phyloP scores from a whole-genome alignment of 78 protist species.

The Neovahlkampfia damariscottae region DNA sequence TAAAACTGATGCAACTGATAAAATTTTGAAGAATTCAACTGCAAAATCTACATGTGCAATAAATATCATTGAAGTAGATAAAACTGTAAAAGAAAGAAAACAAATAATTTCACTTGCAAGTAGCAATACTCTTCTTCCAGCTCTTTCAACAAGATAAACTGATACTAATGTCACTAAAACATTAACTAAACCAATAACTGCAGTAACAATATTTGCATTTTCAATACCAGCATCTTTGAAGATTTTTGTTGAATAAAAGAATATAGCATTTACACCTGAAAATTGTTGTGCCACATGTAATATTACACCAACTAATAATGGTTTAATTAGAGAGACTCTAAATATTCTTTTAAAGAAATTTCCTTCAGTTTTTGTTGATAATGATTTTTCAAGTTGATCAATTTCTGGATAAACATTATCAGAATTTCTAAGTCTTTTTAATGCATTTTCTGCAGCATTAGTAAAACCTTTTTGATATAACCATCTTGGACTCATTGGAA shows the following conservation, averaged over 20 bases:
- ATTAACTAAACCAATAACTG: neutral
- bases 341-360: neutral
- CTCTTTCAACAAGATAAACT: neutral
- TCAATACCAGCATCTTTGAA: neutral
- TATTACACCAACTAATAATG: neutral
- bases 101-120: neutral
- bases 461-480: neutral
- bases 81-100: neutral
- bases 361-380: neutral
- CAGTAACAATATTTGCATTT: neutral
- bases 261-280: conserved; percentile 15
- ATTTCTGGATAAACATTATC: neutral
- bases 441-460: neutral
- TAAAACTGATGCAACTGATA: neutral
- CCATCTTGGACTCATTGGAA: neutral
- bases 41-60: neutral
- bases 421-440: neutral
- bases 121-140: neutral
- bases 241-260: conserved; percentile 11
- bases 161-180: neutral
- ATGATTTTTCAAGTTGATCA: neutral
- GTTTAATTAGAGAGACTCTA: neutral
- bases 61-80: neutral
- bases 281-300: conserved; percentile 24
- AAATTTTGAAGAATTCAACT: neutral